Conservation (phyloP, 768 basidiomycete species). For the Coprinopsis cinerea region DNA sequence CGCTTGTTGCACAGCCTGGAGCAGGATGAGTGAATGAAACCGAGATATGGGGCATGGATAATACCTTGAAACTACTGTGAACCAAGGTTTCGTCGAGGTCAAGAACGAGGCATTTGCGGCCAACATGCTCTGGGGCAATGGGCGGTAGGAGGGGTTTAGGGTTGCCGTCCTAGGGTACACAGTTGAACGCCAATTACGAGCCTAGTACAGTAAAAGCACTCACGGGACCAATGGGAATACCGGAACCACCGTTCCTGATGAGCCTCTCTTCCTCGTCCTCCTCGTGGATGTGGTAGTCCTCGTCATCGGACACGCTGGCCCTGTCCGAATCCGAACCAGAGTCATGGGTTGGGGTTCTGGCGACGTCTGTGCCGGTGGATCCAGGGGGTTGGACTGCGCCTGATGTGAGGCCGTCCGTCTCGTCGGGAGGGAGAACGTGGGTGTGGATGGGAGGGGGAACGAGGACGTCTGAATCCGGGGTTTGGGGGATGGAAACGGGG, state of each 20-base stretch:
- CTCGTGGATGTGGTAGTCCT: constrained; percentile 49
- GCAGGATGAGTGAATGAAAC: neutral
- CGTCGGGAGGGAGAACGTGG: constrained; percentile 37
- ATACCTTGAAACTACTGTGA: constrained; percentile 96
- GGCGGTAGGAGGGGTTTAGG: constrained; percentile 86
- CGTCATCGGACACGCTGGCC: constrained; percentile 62
- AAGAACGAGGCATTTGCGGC: constrained; percentile 92
- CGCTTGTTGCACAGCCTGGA: constrained; percentile 82
- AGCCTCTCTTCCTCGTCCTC: constrained; percentile 90
- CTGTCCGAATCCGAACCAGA: constrained; percentile 54
- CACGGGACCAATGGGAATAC: constrained; percentile 90
- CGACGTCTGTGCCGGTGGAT: constrained; percentile 52
- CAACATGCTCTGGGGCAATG: constrained; percentile 73
- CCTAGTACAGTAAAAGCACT: constrained; percentile 24
- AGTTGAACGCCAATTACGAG: neutral
- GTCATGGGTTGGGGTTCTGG: constrained; percentile 34
- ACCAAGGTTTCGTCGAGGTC: constrained; percentile 97
- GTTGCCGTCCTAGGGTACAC: constrained; percentile 61
- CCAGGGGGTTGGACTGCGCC: constrained; percentile 91
- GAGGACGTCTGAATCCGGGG: constrained; percentile 27
- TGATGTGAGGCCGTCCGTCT: constrained; percentile 85
- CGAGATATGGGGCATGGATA: neutral
- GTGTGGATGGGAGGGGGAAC: constrained; percentile 34
- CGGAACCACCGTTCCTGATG: constrained; percentile 87
- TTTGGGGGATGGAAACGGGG: constrained; percentile 21